Conservation (phyloP, 345 rosid species). For the Eucalyptus erythrocorys region DNA sequence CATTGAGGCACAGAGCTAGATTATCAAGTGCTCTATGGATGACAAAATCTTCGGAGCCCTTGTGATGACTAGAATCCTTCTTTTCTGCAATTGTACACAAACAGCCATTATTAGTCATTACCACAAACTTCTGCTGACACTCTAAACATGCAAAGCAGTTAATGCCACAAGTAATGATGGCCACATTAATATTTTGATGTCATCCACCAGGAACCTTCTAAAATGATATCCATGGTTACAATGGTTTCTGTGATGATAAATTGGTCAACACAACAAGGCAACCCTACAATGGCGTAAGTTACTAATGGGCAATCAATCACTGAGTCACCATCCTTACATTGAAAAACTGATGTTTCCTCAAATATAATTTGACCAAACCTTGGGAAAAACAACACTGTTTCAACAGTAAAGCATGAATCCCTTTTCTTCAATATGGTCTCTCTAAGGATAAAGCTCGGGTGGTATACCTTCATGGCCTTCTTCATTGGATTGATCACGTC, state of each 20-base stretch:
- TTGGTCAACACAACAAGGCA: background rate
- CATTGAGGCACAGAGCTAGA: conserved; percentile 27
- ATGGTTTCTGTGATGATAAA: background rate
- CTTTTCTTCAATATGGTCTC: background rate
- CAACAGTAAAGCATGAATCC: background rate
- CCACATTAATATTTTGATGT: background rate
- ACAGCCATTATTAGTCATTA: background rate
- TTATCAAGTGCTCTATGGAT: conserved; percentile 16
- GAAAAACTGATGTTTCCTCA: background rate
- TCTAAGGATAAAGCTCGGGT: background rate
- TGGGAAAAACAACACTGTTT: background rate
- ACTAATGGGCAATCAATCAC: background rate
- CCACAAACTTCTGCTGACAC: background rate
- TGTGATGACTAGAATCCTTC: conserved; percentile 2
- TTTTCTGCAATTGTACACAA: conserved; percentile 8
- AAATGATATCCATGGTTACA: background rate
- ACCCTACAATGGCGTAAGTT: background rate
- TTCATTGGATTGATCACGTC: conserved; percentile 19
- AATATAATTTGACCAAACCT: background rate
- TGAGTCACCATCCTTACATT: background rate
- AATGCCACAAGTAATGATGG: background rate
- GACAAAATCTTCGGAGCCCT: conserved; percentile 4
- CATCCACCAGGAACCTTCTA: background rate
- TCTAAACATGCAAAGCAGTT: background rate
- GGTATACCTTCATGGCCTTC: conserved; percentile 29